phyloP scores from a whole-genome alignment of 2,329 filamentous ascomycete genomes.

The Rhinocladiella similis region DNA sequence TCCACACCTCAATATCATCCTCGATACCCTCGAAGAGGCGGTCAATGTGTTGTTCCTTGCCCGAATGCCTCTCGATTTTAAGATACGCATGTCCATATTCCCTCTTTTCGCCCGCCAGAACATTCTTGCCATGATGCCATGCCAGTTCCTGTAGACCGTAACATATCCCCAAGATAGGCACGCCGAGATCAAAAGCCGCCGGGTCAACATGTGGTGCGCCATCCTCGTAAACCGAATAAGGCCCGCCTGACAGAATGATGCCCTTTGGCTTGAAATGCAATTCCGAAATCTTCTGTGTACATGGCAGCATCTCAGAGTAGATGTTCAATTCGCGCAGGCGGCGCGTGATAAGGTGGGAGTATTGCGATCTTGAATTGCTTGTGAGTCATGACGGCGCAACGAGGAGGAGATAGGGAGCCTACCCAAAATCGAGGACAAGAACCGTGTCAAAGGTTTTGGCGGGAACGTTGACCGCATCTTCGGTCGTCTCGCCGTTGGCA shows the following conservation, averaged over 20 bases:
- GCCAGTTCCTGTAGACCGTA: slow-evolving; percentile 71
- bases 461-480: slow-evolving; percentile 29
- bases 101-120: slow-evolving; percentile 64
- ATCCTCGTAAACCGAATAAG: slow-evolving; percentile 78
- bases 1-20: slow-evolving; percentile 72
- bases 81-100: slow-evolving; percentile 74
- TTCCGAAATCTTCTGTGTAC: slow-evolving; percentile 77
- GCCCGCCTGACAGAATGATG: slow-evolving; percentile 74
- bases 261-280: slow-evolving; percentile 79
- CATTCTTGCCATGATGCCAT: slow-evolving; percentile 66
- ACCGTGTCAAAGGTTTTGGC: slow-evolving; percentile 37
- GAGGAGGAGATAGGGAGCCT: slow-evolving; percentile 5
- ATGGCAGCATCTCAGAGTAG: slow-evolving; percentile 85
- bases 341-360: slow-evolving; percentile 72
- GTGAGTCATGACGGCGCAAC: slow-evolving; percentile 10
- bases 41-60: slow-evolving; percentile 65
- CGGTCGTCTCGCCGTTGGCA: slow-evolving; percentile 27
- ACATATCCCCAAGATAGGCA: slow-evolving; percentile 64
- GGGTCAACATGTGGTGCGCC: slow-evolving; percentile 79
- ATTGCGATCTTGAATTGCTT: slow-evolving; percentile 54
- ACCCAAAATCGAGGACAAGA: slow-evolving; percentile 38
- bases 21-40: slow-evolving; percentile 75
- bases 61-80: slow-evolving; percentile 57
- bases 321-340: slow-evolving; percentile 76
- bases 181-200: slow-evolving; percentile 72